A percentile compares a stretch with the other conserved stretches of the same genome.
phyloP scores from a whole-genome alignment of 805 yeast species.

The Citeromyces matritensis region DNA sequence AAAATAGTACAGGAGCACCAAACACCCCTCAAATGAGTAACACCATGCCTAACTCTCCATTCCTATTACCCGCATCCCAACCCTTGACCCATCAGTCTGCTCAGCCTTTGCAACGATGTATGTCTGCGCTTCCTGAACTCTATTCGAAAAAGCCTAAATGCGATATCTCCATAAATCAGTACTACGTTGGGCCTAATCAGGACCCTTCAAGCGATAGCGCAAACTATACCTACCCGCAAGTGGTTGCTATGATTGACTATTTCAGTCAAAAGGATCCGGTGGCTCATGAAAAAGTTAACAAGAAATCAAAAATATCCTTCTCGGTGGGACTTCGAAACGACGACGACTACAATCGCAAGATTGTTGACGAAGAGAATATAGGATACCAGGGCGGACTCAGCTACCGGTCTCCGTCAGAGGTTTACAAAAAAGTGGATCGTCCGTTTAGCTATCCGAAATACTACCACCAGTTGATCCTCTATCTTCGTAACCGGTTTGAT shows the following conservation, averaged over 20 bases:
- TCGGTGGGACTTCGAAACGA: constrained; percentile 28
- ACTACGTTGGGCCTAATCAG: constrained; percentile 37
- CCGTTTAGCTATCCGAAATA: constrained; percentile 91
- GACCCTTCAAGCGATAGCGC: constrained; percentile 17
- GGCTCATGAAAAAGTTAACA: constrained; percentile 16
- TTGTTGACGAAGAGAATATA: constrained; percentile 4
- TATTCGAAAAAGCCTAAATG: constrained; percentile 22
- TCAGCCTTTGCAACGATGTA: background rate
- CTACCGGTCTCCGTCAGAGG: constrained; percentile 57
- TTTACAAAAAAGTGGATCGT: constrained; percentile 55
- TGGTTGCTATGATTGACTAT: constrained; percentile 26
- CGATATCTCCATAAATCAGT: constrained; percentile 51
- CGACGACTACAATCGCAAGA: constrained; percentile 12
- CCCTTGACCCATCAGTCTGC: background rate
- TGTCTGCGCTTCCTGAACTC: background rate
- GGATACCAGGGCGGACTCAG: constrained; percentile 18
- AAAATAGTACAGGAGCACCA: constrained; percentile 1
- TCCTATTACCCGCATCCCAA: constrained; percentile 2
- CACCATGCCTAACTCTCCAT: constrained; percentile 3
- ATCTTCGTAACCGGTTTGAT: constrained; percentile 57
- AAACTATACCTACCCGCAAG: constrained; percentile 44
- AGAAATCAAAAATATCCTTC: constrained; percentile 26
- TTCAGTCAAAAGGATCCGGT: constrained; percentile 24
- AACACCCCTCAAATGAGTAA: constrained; percentile 1
- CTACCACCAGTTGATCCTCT: constrained; percentile 66